Evolutionary conservation across 2,329 filamentous ascomycete species (phyloP).

Genomic region (Helotiales sp.): DNA sequence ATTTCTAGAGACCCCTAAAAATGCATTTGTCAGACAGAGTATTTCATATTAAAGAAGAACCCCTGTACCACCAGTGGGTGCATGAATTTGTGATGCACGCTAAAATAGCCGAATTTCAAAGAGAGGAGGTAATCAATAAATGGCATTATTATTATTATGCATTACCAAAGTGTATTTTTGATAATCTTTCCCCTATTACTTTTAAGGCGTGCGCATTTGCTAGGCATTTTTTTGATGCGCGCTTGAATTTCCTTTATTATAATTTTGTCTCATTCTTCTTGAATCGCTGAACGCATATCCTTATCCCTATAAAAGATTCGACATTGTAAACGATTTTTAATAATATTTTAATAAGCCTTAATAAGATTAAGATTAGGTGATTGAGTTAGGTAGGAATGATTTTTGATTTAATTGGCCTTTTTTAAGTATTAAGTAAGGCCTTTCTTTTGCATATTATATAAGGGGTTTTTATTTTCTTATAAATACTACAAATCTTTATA

Average conservation of each 20-base stretch:
- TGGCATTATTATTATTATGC: neutral
- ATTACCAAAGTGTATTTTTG: neutral
- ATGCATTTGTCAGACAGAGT: too few relatives aligned
- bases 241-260: constrained; percentile 16
- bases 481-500: constrained; percentile 26
- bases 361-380: constrained; percentile 25
- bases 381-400: constrained; percentile 15
- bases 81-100: neutral
- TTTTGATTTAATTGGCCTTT: constrained; percentile 8
- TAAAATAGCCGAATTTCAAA: neutral
- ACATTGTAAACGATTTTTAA: constrained; percentile 21
- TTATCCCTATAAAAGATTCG: constrained; percentile 26
- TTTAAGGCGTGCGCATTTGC: constrained; percentile 19
- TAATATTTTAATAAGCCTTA: constrained; percentile 22
- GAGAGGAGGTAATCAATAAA: neutral
- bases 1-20: too few relatives aligned
- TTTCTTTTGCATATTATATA: constrained; percentile 22
- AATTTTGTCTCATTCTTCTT: constrained; percentile 28
- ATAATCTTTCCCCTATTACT: neutral
- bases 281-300: constrained; percentile 18
- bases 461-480: constrained; percentile 21
- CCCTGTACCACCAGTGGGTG: too few relatives aligned
- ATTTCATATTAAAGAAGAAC: too few relatives aligned
- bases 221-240: constrained; percentile 19
- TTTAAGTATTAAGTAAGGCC: constrained; percentile 22